A percentile compares a stretch with the other conserved stretches of the same genome.
Evolutionary conservation across 164 flowering plant genomes (phyloP).

Genomic region (Umbilicus rupestris): DNA sequence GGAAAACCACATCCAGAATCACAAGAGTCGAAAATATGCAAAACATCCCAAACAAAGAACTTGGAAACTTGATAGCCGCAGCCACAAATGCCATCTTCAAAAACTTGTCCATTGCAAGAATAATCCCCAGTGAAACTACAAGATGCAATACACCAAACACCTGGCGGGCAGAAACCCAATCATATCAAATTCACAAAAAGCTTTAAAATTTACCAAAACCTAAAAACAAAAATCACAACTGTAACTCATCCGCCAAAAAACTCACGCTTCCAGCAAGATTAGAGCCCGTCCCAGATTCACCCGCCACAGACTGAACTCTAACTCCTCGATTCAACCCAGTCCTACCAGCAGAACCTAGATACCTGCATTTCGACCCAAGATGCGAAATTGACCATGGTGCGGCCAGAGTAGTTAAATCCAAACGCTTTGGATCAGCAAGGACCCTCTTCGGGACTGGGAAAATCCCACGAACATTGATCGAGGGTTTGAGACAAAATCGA

Average conservation of each 20-base stretch:
- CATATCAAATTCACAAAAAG: conserved; percentile 1
- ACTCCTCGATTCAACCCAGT: neutral
- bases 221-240: neutral
- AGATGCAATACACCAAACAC: conserved; percentile 55
- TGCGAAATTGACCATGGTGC: neutral
- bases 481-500: neutral
- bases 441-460: too few relatives aligned
- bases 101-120: conserved; percentile 71
- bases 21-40: conserved; percentile 65
- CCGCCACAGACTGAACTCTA: neutral
- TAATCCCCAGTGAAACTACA: conserved; percentile 69
- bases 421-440: neutral
- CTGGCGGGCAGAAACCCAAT: conserved; percentile 20
- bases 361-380: neutral
- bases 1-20: conserved; percentile 50
- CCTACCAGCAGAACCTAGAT: neutral
- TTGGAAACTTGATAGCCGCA: conserved; percentile 86
- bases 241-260: neutral
- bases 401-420: neutral
- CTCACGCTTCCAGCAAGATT: neutral
- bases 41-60: conserved; percentile 94
- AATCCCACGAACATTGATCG: too few relatives aligned
- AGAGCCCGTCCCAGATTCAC: neutral
- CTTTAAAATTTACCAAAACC: neutral
- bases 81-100: conserved; percentile 68